These are phyloP conservation scores for Verticillium alfalfae DNA, from an alignment of 2,329 filamentous ascomycete genomes.

Conservation along the genomic window DNA sequence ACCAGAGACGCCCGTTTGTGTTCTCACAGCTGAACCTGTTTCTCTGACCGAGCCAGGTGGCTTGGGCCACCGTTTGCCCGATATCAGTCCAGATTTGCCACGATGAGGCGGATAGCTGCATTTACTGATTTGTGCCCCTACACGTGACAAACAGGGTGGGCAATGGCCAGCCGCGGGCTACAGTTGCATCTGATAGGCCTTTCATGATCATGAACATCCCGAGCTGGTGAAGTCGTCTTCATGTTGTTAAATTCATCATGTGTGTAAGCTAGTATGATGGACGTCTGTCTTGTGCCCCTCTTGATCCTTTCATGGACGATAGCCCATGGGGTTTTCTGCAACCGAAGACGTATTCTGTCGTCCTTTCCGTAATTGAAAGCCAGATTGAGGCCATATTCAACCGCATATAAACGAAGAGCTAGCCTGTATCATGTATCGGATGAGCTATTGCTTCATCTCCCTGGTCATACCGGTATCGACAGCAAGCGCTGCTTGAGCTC, in stretches of 20 bases:
- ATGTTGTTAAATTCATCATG: neutral
- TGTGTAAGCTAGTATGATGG: neutral
- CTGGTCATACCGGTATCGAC: neutral
- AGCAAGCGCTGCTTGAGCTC: neutral
- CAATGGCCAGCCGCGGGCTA: neutral
- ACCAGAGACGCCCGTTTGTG: neutral
- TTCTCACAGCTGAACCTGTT: neutral
- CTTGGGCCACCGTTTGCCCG: slow-evolving; percentile 9
- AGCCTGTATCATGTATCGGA: neutral
- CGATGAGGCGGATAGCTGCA: slow-evolving; percentile 11
- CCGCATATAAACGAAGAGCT: neutral
- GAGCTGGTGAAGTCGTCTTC: too few relatives aligned
- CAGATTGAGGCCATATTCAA: neutral
- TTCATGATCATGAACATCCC: too few relatives aligned
- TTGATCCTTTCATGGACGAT: neutral
- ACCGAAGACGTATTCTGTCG: neutral
- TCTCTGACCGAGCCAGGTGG: neutral
- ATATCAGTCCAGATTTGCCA: slow-evolving; percentile 10
- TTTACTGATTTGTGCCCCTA: slow-evolving; percentile 7
- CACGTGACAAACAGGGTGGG: slow-evolving; percentile 12
- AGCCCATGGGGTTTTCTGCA: neutral
- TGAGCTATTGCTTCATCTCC: neutral
- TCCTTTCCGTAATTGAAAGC: neutral
- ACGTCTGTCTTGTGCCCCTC: neutral
- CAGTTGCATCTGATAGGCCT: too few relatives aligned